A percentile compares a stretch with the other conserved stretches of the same genome.
Conservation (phyloP, 306 rosid genomes). For the Cucurbita argyrosperma region DNA sequence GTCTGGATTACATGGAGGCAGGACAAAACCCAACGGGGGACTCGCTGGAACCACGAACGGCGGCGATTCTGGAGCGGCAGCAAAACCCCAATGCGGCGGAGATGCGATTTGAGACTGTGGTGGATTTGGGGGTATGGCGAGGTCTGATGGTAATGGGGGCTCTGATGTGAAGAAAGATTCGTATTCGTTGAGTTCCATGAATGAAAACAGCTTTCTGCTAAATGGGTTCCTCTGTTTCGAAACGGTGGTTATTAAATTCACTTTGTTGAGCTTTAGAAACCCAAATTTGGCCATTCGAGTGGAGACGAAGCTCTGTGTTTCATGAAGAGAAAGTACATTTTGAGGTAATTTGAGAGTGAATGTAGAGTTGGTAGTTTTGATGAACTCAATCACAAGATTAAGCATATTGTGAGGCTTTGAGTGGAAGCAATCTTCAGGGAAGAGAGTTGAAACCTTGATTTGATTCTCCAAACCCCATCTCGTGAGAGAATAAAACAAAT, state of each 20-base stretch:
- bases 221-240: constrained; percentile 19
- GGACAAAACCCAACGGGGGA: constrained; percentile 27
- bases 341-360: constrained; percentile 27
- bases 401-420: constrained; percentile 19
- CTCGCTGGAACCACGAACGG: constrained; percentile 27
- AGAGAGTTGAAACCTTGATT: constrained; percentile 46
- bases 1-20: constrained; percentile 64
- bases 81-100: constrained; percentile 26
- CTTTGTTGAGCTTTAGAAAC: constrained; percentile 22
- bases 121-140: constrained; percentile 30
- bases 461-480: constrained; percentile 81
- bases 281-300: constrained; percentile 39
- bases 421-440: constrained; percentile 23
- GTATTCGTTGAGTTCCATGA: constrained; percentile 16
- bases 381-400: constrained; percentile 33
- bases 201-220: constrained; percentile 41
- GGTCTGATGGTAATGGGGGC: constrained; percentile 36
- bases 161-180: constrained; percentile 20
- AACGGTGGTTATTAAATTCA: constrained; percentile 15
- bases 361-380: constrained; percentile 42
- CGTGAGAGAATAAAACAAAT: constrained; percentile 48
- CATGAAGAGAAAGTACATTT: constrained; percentile 20
- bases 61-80: constrained; percentile 34
- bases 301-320: constrained; percentile 24
- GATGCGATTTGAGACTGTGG: constrained; percentile 23